Base-by-base conservation (phyloP, 176 grass and related monocot genomes). In the Cenchrus fungigraminus region DNA sequence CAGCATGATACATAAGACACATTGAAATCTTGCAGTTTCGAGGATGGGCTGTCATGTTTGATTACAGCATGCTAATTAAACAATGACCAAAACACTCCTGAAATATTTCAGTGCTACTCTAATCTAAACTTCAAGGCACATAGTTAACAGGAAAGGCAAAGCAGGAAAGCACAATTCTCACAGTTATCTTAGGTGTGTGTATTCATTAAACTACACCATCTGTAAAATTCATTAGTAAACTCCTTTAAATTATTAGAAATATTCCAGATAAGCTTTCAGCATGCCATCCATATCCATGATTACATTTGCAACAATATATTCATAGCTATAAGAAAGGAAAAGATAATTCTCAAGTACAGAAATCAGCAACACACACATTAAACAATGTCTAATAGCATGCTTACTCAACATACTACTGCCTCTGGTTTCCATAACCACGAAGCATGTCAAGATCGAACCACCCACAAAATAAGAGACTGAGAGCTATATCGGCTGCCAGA, bases 191-290 rank as follows among this genome's bases (percentile, higher is more conserved):
- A 76, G 51, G 59, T 29, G 13, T 32, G 19, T 12, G 70, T 53
- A 69, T 81, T 87, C 28, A 68, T 54, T 43, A 12, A 50, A 65
- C 75, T 72, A 56, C 67, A 84, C 69, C 73, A 54, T 52, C 55
- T 12, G 20, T 72, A 73, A 71, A 52, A 13, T 87, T 28, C 62
- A 56, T 79, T 16, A 34, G 49, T 66, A 46, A 79, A 73, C 34
- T 84, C 68, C 43, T 49, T 84, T 46, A 78, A 62, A 72, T 67
- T 45, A 60, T 68, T 55, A 52, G 0, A 76, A 50, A 55, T 51
- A 68, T 50, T 80, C 0, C 45, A 76, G 71, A n/a, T 71, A 56
- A 71, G 31, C 47, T 56, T 82, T 52, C 57, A 80, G 40, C 17
- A 51, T 86, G 32, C 8, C 74, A 68, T n/a, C 52, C 70, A 70